These are phyloP conservation scores for Metschnikowia bowlesiae DNA, from an alignment of 805 yeast species.

Conservation along the genomic window DNA sequence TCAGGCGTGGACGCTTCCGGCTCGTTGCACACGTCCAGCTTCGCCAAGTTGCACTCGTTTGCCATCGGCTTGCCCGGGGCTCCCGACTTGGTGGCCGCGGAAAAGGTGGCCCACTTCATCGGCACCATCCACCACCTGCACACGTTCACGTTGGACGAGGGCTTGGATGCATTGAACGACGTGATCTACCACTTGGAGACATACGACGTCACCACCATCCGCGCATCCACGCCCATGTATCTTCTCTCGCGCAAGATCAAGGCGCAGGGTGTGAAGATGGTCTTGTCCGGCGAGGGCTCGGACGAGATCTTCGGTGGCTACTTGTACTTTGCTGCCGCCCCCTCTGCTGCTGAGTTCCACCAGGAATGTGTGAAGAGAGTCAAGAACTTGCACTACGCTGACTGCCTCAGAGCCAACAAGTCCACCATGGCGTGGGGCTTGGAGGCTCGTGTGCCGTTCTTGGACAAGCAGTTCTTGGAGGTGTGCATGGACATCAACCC, in stretches of 20 bases:
- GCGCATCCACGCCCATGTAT: slow-evolving; percentile 99
- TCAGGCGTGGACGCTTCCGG: slow-evolving; percentile 94
- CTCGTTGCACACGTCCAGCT: slow-evolving; percentile 69
- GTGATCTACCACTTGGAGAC: slow-evolving; percentile 96
- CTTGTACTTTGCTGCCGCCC: slow-evolving; percentile 95
- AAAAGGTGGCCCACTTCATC: slow-evolving; percentile 92
- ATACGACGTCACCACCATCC: slow-evolving; percentile 95
- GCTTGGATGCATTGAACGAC: slow-evolving; percentile 90
- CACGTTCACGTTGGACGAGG: slow-evolving; percentile 94
- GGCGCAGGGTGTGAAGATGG: slow-evolving; percentile 99
- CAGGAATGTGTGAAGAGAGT: slow-evolving; percentile 93
- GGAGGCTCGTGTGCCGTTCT: slow-evolving; percentile 99
- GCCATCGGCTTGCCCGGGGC: slow-evolving; percentile 98
- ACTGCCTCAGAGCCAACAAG: slow-evolving; percentile 98
- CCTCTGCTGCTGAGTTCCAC: slow-evolving; percentile 90
- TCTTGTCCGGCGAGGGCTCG: slow-evolving; percentile 96
- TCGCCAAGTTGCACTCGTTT: slow-evolving; percentile 86
- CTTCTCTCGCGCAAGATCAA: slow-evolving; percentile 92
- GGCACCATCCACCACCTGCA: slow-evolving; percentile 98
- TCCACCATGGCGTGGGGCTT: slow-evolving; percentile 99
- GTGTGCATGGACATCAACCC: slow-evolving; percentile 94
- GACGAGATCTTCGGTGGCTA: slow-evolving; percentile 99
- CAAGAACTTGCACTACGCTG: slow-evolving; percentile 94
- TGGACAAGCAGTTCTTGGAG: slow-evolving; percentile 89
- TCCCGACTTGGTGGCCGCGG: slow-evolving; percentile 95